Evolutionary conservation across 371 early-diverging fungal species (phyloP), one percentile per base, ranked within the genome.

Genomic region (Rhizopus arrhizus): DNA sequence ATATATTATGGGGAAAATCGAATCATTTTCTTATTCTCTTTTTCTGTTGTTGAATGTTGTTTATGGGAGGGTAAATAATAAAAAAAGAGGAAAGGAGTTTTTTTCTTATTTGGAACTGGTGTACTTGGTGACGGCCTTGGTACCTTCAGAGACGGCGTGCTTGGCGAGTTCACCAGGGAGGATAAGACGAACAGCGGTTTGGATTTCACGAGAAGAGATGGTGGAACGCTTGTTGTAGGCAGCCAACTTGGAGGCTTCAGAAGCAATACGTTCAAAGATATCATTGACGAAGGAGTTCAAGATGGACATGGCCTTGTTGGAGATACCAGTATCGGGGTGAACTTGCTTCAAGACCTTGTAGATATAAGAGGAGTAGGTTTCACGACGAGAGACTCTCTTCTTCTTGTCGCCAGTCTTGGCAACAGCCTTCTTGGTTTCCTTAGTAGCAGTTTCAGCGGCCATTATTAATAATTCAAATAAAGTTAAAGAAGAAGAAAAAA

Each of bases 221-320:
- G 96, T 95, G 56, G 93, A 90, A 48, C 89, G 85, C 91, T 95
- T 95, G 90, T 92, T 94, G 88, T 93, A 92, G 41, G 92, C 81
- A 61, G 96, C 94, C 28, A 94, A 87, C 85, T 91, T 92, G 83
- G 91, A 91, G 61, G 93, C 92, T 83, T 94, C 93, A 56, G 77
- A 74, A 58, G 89, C 91, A 58, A 95, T 92, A 65, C 95, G 92
- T 76, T 94, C 94, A 69, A 95, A 96, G 79, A 96, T 94, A 74
- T 96, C 97, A 82, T 92, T 91, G 75, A 96, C 95, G 72, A 96
- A 96, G 54, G 95, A 94, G 93, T 96, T 95, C 81, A 96, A 84
- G 79, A 96, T 95, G 64, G 91, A 89, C 97, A 96, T 96, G 85
- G 95, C 95, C 89, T 95, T 95, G 93, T 93, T 94, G 81, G 95